Evolutionary conservation across 2,329 filamentous ascomycete species (phyloP).

Genomic region (Davidsoniella neocaledoniae): DNA sequence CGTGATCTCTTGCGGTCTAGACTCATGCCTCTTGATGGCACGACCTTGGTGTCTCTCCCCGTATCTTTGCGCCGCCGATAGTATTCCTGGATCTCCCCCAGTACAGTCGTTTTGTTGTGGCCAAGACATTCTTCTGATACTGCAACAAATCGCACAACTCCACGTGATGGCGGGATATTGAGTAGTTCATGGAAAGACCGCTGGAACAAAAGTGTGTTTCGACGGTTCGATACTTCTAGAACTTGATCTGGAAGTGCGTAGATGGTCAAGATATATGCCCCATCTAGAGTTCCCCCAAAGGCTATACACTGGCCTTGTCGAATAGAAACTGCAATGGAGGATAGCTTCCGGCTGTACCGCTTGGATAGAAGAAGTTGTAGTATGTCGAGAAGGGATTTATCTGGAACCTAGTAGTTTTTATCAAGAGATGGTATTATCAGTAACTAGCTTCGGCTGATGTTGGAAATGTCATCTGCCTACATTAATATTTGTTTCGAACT

Average conservation of each 20-base stretch:
- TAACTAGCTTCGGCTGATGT: too few relatives aligned
- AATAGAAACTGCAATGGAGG: constrained; percentile 59
- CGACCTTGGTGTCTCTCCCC: not conserved
- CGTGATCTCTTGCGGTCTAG: not conserved
- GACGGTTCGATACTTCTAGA: constrained; percentile 59
- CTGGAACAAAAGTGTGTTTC: constrained; percentile 64
- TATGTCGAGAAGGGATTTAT: constrained; percentile 58
- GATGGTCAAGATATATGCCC: constrained; percentile 64
- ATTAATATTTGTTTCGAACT: constrained; percentile 6
- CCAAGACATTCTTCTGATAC: constrained; percentile 57
- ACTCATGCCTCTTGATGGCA: not conserved
- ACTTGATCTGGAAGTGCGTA: constrained; percentile 52
- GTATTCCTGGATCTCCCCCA: constrained; percentile 47
- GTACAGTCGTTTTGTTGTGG: constrained; percentile 51
- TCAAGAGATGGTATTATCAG: not conserved
- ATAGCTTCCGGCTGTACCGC: constrained; percentile 58
- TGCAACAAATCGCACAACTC: constrained; percentile 55
- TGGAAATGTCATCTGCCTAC: constrained; percentile 10
- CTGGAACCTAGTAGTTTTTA: constrained; percentile 41
- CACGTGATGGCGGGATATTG: constrained; percentile 46
- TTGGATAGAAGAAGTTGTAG: constrained; percentile 56
- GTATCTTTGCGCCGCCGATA: constrained; percentile 14
- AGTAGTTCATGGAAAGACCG: constrained; percentile 56
- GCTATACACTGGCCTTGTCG: constrained; percentile 59
- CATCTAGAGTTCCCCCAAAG: constrained; percentile 58